These are phyloP conservation scores for Cadophora malorum DNA, from an alignment of 2,329 filamentous ascomycete species.

Conservation along the genomic window DNA sequence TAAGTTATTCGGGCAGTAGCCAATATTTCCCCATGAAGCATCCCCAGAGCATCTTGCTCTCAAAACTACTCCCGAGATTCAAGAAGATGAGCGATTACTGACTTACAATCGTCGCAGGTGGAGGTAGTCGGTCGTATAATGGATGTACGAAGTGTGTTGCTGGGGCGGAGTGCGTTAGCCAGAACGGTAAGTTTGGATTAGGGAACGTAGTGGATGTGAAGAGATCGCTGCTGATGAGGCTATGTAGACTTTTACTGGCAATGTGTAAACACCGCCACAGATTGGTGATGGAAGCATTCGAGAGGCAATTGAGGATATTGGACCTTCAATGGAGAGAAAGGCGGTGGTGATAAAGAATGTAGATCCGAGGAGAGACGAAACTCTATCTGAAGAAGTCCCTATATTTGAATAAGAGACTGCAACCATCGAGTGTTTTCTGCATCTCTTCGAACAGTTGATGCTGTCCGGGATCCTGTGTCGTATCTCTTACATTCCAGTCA, in stretches of 20 bases:
- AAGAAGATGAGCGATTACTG: not conserved
- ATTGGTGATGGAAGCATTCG: not conserved
- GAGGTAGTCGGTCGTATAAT: not conserved
- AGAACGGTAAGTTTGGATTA: conserved; percentile 2
- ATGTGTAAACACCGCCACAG: conserved; percentile 1
- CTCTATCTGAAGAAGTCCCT: not conserved
- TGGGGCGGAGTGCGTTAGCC: not conserved
- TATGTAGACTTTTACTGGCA: conserved; percentile 3
- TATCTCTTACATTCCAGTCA: not conserved
- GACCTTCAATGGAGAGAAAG: not conserved
- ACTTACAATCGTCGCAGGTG: not conserved
- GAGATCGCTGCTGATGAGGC: not conserved
- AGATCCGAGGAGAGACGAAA: not conserved
- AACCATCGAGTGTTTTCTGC: not conserved
- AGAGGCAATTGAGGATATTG: not conserved
- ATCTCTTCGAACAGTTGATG: not conserved
- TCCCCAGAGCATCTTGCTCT: too few relatives aligned
- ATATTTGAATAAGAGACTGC: not conserved
- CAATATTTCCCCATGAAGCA: not conserved
- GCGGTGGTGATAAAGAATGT: not conserved
- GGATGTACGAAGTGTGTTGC: conserved; percentile 9
- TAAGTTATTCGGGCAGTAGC: not conserved
- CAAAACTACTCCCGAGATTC: not conserved
- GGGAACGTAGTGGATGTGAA: too few relatives aligned
- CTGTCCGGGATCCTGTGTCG: not conserved